Evolutionary conservation across 2,329 filamentous ascomycete genomes (phyloP).

Genomic region (Aspergillus sp.): DNA sequence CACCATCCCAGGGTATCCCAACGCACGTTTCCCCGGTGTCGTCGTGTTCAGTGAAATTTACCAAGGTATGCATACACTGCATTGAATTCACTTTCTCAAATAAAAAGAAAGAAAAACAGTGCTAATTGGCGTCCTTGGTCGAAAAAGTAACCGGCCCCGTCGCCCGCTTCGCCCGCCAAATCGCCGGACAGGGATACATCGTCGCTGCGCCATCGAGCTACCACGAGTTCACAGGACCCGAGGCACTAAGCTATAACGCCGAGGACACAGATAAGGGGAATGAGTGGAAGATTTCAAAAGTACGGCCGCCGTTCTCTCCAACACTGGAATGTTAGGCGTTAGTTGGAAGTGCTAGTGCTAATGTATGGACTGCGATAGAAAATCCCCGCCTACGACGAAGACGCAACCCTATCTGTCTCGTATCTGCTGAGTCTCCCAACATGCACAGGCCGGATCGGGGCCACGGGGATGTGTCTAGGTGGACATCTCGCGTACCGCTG

Average conservation of each 20-base stretch:
- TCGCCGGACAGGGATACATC: constrained; percentile 89
- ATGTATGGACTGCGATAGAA: constrained; percentile 52
- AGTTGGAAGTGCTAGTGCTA: background rate
- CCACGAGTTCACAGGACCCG: constrained; percentile 87
- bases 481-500: constrained; percentile 78
- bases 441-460: constrained; percentile 77
- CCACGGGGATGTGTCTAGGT: constrained; percentile 89
- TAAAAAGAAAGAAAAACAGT: background rate
- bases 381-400: constrained; percentile 81
- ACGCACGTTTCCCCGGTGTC: constrained; percentile 86
- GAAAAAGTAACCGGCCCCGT: constrained; percentile 81
- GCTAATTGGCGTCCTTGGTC: background rate
- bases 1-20: constrained; percentile 77
- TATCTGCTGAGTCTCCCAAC: constrained; percentile 69
- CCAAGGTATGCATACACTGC: constrained; percentile 63
- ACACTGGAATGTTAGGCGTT: background rate
- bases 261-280: constrained; percentile 88
- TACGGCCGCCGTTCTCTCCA: constrained; percentile 24
- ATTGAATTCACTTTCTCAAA: background rate
- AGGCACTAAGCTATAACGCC: constrained; percentile 79
- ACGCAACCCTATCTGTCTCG: constrained; percentile 67
- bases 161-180: constrained; percentile 83
- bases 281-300: constrained; percentile 79
- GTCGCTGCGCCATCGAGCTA: constrained; percentile 88
- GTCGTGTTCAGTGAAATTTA: constrained; percentile 94